Evolutionary conservation across 768 basidiomycete genomes (phyloP).

Genomic region (Suillus decipiens): DNA sequence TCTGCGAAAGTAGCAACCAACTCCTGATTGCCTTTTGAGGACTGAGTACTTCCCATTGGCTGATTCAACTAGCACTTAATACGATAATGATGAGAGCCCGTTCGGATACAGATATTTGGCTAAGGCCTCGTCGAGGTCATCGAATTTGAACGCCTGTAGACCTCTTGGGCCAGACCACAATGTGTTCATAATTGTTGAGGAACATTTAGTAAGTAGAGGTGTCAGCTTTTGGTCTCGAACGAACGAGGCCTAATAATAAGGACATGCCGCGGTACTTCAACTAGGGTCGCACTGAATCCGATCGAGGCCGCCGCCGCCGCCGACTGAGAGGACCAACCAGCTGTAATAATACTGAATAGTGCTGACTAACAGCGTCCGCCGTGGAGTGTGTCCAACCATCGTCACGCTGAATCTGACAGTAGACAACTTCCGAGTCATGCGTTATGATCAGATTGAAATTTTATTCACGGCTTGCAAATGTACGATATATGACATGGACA

Average conservation of each 20-base stretch:
- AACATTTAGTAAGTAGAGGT: not conserved
- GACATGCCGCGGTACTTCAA: not conserved
- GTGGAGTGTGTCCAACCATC: too few relatives aligned
- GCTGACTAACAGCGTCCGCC: not conserved
- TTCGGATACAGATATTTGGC: too few relatives aligned
- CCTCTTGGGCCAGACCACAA: not conserved
- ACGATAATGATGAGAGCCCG: too few relatives aligned
- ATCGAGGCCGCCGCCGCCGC: too few relatives aligned
- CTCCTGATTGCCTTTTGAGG: conserved; percentile 9
- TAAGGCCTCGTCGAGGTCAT: not conserved
- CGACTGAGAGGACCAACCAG: too few relatives aligned
- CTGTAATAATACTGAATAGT: not conserved
- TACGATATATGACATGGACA: not conserved
- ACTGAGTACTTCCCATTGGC: not conserved
- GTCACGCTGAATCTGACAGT: too few relatives aligned
- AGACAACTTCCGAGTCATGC: not conserved
- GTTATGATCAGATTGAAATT: not conserved
- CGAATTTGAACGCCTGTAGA: not conserved
- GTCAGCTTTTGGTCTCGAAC: not conserved
- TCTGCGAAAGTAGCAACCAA: conserved; percentile 1
- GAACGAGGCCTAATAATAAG: not conserved
- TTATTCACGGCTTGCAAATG: not conserved
- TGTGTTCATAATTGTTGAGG: not conserved
- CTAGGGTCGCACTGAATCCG: not conserved
- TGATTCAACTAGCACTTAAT: too few relatives aligned